Percentiles rank a stretch among this genome's conserved stretches.
Conservation (phyloP, 176 grass and related monocot genomes). For the Oryza meyeriana region DNA sequence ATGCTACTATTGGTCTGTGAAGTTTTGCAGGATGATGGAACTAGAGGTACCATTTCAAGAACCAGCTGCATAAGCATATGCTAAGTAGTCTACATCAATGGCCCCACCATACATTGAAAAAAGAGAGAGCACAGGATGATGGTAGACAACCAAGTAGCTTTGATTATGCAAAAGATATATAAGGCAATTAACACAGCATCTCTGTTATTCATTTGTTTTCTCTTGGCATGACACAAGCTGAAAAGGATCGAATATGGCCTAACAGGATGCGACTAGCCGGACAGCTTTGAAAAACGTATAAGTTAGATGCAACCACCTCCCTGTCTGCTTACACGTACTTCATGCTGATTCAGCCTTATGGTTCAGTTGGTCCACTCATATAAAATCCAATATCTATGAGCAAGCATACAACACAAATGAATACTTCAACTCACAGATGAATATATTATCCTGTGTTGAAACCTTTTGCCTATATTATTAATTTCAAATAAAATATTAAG, state of each 20-base stretch:
- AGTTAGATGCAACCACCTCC: constrained; percentile 14
- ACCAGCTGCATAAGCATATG: constrained; percentile 5
- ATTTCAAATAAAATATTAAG: neutral
- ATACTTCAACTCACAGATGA: constrained; percentile 15
- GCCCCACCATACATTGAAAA: neutral
- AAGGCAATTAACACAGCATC: neutral
- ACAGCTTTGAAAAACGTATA: constrained; percentile 8
- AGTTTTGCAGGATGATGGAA: neutral
- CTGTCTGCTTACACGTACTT: constrained; percentile 9
- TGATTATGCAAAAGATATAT: neutral
- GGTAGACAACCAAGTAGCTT: neutral
- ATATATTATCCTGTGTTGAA: constrained; percentile 12
- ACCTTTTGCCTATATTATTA: constrained; percentile 13
- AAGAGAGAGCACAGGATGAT: no score
- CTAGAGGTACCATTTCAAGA: neutral
- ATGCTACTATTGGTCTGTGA: neutral
- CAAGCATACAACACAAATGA: neutral
- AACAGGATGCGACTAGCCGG: constrained; percentile 10
- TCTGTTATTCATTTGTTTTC: neutral
- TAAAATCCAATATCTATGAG: constrained; percentile 1
- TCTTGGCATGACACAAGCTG: constrained; percentile 8
- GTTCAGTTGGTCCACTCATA: constrained; percentile 24
- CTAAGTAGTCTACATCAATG: constrained; percentile 17
- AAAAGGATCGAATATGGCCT: constrained; percentile 8
- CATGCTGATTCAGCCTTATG: neutral